Percentiles rank a stretch among this genome's conserved stretches.
Evolutionary conservation across 2,329 filamentous ascomycete genomes (phyloP).

Genomic region (Pyrenochaeta sp.): DNA sequence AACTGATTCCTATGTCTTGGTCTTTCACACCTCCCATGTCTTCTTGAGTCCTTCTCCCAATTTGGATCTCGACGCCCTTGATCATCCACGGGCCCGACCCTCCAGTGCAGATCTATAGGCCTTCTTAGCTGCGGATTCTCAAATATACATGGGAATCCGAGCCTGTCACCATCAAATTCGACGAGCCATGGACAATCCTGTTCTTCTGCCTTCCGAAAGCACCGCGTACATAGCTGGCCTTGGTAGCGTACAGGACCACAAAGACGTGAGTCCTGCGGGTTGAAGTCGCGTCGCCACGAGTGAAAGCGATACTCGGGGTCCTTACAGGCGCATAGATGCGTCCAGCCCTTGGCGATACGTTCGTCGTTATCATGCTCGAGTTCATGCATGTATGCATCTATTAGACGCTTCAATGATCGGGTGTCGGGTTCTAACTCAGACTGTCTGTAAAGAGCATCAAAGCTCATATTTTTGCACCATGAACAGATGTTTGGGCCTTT

Average conservation of each 20-base stretch:
- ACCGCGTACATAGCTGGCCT: conserved; percentile 33
- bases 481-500: conserved; percentile 28
- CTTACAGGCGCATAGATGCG: conserved; percentile 31
- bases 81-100: conserved; percentile 25
- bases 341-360: conserved; percentile 29
- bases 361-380: conserved; percentile 28
- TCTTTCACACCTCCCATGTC: conserved; percentile 30
- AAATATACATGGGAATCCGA: conserved; percentile 34
- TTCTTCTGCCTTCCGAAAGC: conserved; percentile 27
- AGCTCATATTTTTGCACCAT: conserved; percentile 38
- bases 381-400: conserved; percentile 28
- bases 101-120: conserved; percentile 28
- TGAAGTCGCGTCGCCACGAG: conserved; percentile 28
- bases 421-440: conserved; percentile 20
- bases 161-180: conserved; percentile 30
- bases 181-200: conserved; percentile 28
- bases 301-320: conserved; percentile 27
- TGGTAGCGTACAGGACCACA: conserved; percentile 30
- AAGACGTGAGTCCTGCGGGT: conserved; percentile 25
- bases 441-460: conserved; percentile 26
- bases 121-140: conserved; percentile 23
- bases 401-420: conserved; percentile 16
- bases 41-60: conserved; percentile 33
- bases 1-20: conserved; percentile 24
- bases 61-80: conserved; percentile 22